A percentile compares a stretch with the other conserved stretches of the same genome.
These are phyloP conservation scores for Albugo candida DNA, from an alignment of 352 stramenopile species.

Conservation along the genomic window DNA sequence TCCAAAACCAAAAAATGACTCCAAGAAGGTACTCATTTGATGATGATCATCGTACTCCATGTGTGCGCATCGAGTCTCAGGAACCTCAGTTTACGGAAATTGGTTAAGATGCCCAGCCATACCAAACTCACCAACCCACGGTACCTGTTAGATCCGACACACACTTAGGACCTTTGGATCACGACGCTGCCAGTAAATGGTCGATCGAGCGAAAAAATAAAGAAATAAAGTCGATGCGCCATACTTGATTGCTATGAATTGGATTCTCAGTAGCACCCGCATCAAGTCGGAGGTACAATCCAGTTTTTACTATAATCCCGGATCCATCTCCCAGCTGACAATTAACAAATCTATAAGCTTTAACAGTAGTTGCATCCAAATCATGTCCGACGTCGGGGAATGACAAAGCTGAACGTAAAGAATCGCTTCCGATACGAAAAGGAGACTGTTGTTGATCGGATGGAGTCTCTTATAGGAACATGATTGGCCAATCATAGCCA, in stretches of 20 bases:
- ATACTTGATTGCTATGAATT: no score
- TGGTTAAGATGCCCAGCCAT: no score
- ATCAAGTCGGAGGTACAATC: constrained; percentile 33
- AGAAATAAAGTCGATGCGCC: no score
- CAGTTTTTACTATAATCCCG: constrained; percentile 14
- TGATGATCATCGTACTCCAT: no score
- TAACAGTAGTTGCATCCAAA: constrained; percentile 25
- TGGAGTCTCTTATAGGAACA: constrained; percentile 39
- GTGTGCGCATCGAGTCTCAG: no score
- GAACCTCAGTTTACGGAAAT: no score
- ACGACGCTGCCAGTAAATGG: constrained; percentile 25
- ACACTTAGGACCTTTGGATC: no score
- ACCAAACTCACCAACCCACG: no score
- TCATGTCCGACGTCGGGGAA: constrained; percentile 17
- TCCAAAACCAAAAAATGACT: no score
- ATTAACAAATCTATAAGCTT: constrained; percentile 5
- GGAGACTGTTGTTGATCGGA: constrained; percentile 22
- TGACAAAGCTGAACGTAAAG: constrained; percentile 14
- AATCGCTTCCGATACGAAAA: constrained; percentile 15
- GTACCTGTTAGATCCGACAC: no score
- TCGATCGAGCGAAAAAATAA: constrained; percentile 19
- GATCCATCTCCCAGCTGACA: no score
- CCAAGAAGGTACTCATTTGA: no score
- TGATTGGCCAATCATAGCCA: constrained; percentile 62
- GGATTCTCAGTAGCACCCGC: not conserved